phyloP scores from a whole-genome alignment of 176 grass and related monocot genomes.

The Echinochloa phyllopogon region DNA sequence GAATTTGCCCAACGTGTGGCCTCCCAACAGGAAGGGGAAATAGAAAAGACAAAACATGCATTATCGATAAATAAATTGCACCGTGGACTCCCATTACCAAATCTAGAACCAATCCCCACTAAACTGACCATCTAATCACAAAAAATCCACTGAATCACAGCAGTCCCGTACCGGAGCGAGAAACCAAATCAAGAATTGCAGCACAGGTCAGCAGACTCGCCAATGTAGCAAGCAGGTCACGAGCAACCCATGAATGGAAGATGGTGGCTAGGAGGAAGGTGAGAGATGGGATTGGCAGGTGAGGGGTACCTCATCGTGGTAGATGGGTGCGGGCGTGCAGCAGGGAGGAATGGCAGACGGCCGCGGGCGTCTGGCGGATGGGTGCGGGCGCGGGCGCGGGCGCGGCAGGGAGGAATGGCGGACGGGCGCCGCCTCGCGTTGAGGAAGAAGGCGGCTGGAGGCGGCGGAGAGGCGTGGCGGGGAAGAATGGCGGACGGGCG shows the following conservation, averaged over 20 bases:
- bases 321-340: no score
- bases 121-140: neutral
- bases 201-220: neutral
- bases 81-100: neutral
- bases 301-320: slow-evolving; percentile 6
- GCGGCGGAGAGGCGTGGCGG: no score
- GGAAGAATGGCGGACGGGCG: no score
- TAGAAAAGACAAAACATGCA: neutral
- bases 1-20: no score
- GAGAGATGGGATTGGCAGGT: neutral
- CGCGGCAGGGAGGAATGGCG: no score
- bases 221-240: neutral
- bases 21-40: neutral
- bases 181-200: neutral
- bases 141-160: neutral
- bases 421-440: no score
- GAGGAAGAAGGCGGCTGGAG: no score
- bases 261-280: neutral
- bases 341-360: no score
- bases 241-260: neutral
- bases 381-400: no score
- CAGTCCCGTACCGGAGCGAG: slow-evolving; percentile 4
- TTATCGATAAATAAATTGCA: neutral
- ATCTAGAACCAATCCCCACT: neutral
- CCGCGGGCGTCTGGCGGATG: no score